Evolutionary conservation across 768 basidiomycete genomes (phyloP).

Genomic region (Termitomyces sp.): DNA sequence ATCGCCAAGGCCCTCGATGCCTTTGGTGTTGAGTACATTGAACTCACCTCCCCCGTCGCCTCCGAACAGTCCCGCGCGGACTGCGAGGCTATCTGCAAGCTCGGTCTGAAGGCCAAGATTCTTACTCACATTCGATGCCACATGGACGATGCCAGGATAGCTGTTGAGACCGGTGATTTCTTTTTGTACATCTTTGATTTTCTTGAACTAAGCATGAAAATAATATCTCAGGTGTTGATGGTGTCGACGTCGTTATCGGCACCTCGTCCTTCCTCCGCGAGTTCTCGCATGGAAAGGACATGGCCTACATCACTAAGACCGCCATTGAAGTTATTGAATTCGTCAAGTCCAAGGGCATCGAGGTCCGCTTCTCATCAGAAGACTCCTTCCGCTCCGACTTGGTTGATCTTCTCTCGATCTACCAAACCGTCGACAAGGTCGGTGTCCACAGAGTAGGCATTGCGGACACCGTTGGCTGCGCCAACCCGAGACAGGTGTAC

Average conservation of each 20-base stretch:
- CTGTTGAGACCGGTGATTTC: constrained; percentile 86
- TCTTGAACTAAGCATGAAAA: not conserved
- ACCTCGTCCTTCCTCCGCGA: constrained; percentile 99
- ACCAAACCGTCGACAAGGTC: constrained; percentile 99
- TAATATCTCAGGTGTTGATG: constrained; percentile 76
- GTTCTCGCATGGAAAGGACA: constrained; percentile 99
- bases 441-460: constrained; percentile 99
- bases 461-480: constrained; percentile 98
- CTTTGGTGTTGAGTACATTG: constrained; percentile 99
- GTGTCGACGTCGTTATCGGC: constrained; percentile 98
- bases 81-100: constrained; percentile 99
- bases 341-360: constrained; percentile 99
- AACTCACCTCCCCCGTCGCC: constrained; percentile 96
- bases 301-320: constrained; percentile 98
- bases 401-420: constrained; percentile 96
- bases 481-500: constrained; percentile 97
- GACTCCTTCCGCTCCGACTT: constrained; percentile 99
- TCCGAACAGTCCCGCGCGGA: constrained; percentile 92
- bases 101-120: constrained; percentile 94
- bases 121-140: constrained; percentile 99
- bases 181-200: not conserved
- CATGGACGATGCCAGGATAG: constrained; percentile 98
- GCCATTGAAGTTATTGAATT: constrained; percentile 98
- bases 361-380: constrained; percentile 99
- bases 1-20: constrained; percentile 98